phyloP scores from a whole-genome alignment of 768 basidiomycete species.

The Lactifluus pinguis region DNA sequence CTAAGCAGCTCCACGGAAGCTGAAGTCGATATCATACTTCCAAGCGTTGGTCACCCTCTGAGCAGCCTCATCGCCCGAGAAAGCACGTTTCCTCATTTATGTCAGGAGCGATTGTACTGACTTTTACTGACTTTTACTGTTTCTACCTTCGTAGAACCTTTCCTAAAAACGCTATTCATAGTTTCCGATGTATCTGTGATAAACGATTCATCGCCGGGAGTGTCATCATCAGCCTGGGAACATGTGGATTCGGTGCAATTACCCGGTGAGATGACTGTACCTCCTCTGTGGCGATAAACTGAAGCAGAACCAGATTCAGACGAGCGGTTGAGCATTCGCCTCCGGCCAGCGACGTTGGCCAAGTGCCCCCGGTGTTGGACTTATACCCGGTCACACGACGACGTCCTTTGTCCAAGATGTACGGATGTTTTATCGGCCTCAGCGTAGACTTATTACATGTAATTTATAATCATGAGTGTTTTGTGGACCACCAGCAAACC shows the following conservation, averaged over 20 bases:
- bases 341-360: conserved; percentile 47
- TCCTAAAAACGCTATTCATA: conserved; percentile 69
- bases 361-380: conserved; percentile 96
- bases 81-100: conserved; percentile 20
- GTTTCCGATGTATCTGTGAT: conserved; percentile 60
- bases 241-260: conserved; percentile 37
- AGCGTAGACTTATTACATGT: conserved; percentile 7
- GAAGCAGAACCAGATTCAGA: conserved; percentile 18
- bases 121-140: neutral
- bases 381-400: conserved; percentile 43
- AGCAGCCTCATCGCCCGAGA: conserved; percentile 36
- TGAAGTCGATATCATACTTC: conserved; percentile 53
- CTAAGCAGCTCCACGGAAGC: conserved; percentile 73
- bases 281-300: neutral
- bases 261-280: conserved; percentile 32
- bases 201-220: conserved; percentile 36
- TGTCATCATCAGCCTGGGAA: conserved; percentile 39
- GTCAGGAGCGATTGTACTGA: neutral
- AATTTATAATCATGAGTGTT: conserved; percentile 1
- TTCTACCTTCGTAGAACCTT: conserved; percentile 36
- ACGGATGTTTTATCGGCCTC: conserved; percentile 20
- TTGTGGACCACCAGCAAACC: neutral
- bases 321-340: conserved; percentile 35
- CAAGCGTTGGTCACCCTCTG: conserved; percentile 26
- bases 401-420: conserved; percentile 63